Base-by-base conservation (phyloP, 1,284 basidiomycete species). In the Ceratobasidium sp. region DNA sequence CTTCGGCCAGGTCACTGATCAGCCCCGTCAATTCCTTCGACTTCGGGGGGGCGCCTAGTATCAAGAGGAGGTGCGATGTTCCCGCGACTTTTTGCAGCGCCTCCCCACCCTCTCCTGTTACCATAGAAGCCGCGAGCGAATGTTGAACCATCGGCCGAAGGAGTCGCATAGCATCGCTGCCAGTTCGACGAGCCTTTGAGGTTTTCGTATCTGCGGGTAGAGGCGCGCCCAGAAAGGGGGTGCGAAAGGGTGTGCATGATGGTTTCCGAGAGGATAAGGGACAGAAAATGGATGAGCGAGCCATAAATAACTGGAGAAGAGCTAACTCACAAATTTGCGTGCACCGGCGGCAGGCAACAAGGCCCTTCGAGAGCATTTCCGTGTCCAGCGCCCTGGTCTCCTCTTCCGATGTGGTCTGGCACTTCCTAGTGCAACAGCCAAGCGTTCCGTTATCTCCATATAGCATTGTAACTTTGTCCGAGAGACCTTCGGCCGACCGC, bases 371-470 rank as follows among this genome's bases (percentile, higher is more conserved):
- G 10, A 27, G 7, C 3, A 53, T 10, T 6, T 20, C 31, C 0
- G 1, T 3, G 22, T 55, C 64, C 17, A 67, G 35, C 22, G 29
- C 12, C 15, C 2, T 29, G 1, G 42, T 50, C 22, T 40, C 42
- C 12, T 22, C 29, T 29, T 31, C 25, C 7, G 25, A 1, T 15
- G 50, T 2, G 1, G 42, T 43, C 4, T 25, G 5, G 15, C 65
- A 68, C 12, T 12, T 13, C 0, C 17, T 20, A 15, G 17, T n/a
- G 20, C 31, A 38, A n/a, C 65, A 68, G 0, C 45, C 15, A 1
- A 68, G 25, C 1, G 8, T 1, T 22, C 54, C n/a, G 43, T 68
- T 68, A 27, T 57, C 54, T 8, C 65, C 65, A 10, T 38, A 40
- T 7, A 68, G 22, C 53, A 29, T 38, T 2, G 50, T 32, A 12